A percentile compares a stretch with the other conserved stretches of the same genome.
Conservation (phyloP, 345 rosid genomes). For the Ceriops zippeliana region DNA sequence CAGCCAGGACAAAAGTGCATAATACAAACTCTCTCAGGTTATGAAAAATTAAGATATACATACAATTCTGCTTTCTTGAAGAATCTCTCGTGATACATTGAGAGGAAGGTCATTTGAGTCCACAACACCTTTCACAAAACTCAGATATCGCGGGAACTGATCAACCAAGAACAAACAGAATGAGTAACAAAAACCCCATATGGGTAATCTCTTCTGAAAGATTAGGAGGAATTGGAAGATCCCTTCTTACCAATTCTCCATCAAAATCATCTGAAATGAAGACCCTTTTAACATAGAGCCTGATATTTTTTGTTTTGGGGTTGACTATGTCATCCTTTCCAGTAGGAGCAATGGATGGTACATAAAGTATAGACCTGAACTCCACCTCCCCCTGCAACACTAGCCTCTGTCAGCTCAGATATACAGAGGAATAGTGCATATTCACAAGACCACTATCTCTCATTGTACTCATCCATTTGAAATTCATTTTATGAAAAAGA, state of each 20-base stretch:
- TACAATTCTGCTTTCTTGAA: constrained; percentile 96
- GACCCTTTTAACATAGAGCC: constrained; percentile 91
- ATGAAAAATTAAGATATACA: constrained; percentile 17
- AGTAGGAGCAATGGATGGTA: constrained; percentile 69
- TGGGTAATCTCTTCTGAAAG: background rate
- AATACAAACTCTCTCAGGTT: background rate
- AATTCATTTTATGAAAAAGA: background rate
- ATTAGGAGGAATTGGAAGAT: background rate
- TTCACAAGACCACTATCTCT: background rate
- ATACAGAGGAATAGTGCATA: background rate
- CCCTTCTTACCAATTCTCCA: constrained; percentile 82
- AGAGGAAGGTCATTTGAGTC: constrained; percentile 97
- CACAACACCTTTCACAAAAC: constrained; percentile 97
- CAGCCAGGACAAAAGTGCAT: background rate
- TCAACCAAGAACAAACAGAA: constrained; percentile 8
- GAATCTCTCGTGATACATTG: constrained; percentile 95
- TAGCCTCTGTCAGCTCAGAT: constrained; percentile 13
- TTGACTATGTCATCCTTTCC: constrained; percentile 83
- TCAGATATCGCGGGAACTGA: constrained; percentile 91
- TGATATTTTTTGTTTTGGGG: constrained; percentile 93
- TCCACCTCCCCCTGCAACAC: constrained; percentile 89
- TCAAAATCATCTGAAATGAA: constrained; percentile 98
- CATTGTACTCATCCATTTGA: background rate
- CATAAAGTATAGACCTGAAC: constrained; percentile 89
- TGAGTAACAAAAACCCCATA: background rate